Evolutionary conservation across 176 grass and related monocot genomes (phyloP), one percentile per base, ranked within the genome.

Genomic region (Phoenix dactylifera): DNA sequence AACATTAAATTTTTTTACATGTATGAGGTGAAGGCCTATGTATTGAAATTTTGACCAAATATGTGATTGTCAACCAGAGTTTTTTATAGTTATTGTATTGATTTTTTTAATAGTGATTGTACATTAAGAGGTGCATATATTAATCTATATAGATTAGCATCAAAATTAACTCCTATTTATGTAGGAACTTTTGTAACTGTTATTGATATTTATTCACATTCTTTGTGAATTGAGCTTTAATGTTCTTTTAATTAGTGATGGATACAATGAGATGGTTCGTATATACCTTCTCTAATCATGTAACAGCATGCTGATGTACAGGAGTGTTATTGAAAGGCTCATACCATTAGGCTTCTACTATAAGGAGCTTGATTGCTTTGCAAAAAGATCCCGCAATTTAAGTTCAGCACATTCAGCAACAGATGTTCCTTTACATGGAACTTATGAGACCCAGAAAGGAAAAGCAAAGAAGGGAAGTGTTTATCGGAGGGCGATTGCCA

Each of bases 271-370:
- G 35, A 44, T 44, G 7, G 35, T 44, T 44, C 10, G 10, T 7
- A 44, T 44, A 12, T 44, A 44, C 12, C 35, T 44, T 44, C 0
- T 35, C 35, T 44, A 44, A 14, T 44, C 35, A 44, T 44, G 9
- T 44, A 44, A 44, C 10, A 3, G 0, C 35, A 44, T 44, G 7
- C 10, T 44, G 35, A 44, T 44, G 35, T 44, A 44, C 35, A 44
- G 35, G 35, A 44, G 35, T 44, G 35, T 44, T 44, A 44, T 44
- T 12, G 35, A 44, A 44, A 44, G 35, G 10, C 93, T 97, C 48
- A 66, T 91, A 82, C 74, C 73, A 68, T 73, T 97, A 61, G 87
- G 87, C 1, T 91, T 91, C 73, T 97, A 91, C 67, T 97, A 91
- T 79, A 85, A 72, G 65, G 93, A 97, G 69, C 73, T 97, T 35